Evolutionary conservation across 805 yeast species (phyloP), one percentile per base, ranked within the genome.

Genomic region (Hanseniaspora mollemarum): DNA sequence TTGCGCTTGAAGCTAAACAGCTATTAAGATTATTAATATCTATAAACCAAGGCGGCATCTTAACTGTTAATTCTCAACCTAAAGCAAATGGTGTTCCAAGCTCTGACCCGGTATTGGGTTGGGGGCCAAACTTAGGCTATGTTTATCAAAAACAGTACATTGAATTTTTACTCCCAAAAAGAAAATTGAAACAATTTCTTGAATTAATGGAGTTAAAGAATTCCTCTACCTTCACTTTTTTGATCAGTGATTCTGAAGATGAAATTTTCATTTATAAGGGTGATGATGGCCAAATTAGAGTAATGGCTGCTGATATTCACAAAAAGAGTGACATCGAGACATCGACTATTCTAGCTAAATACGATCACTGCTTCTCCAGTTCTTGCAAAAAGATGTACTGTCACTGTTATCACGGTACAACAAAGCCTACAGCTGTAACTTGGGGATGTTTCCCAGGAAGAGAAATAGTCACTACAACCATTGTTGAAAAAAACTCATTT

Each of bases 401-500:
- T 26, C 28, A 37, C 39, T 48, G 51, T 40, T 48, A 40, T 45
- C 51, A 48, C 33, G 51, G 51, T 41, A 85, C 80, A 53, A 61
- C 70, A 33, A 83, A 79, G 55, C 87, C 94, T 56, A 88, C 86
- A 62, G 96, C 97, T 8, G 96, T 90, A 52, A 90, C 97, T 18
- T 90, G 97, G 97, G 97, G 97, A 56, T 87, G 88, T 51, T 87
- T 86, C 78, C 96, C 97, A 25, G 95, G 95, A 35, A 83, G 82
- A 61, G 96, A 90, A 68, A 83, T 90, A 49, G 73, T 86, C 56
- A 97, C 90, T 69, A 96, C 97, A 48, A 90, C 97, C 0, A 87
- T 90, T 63, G 96, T 90, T 19, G 97, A 90, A 64, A 82, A 80
- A 60, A 78, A 81, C 35, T 86, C 96, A 2, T 90, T 90, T 67